Percentiles rank a stretch among this genome's conserved stretches.
Evolutionary conservation across 2,329 filamentous ascomycete genomes (phyloP).

Genomic region (Colletotrichum eleusines): DNA sequence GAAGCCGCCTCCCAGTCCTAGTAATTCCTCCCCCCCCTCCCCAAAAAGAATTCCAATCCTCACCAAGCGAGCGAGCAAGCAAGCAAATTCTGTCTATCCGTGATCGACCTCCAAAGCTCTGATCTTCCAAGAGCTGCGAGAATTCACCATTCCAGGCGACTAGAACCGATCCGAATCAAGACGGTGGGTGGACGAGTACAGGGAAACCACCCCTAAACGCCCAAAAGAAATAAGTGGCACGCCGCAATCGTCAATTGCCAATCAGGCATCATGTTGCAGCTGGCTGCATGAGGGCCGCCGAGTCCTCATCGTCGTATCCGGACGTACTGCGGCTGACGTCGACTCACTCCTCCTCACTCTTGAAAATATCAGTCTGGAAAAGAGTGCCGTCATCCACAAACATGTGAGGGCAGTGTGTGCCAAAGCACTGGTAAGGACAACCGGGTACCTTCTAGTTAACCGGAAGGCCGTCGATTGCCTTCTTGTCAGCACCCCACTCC

Average conservation of each 20-base stretch:
- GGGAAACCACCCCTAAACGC: conserved; percentile 29
- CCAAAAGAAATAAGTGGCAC: conserved; percentile 1
- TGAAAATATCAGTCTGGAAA: not conserved
- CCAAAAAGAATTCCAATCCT: not conserved
- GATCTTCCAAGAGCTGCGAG: conserved; percentile 29
- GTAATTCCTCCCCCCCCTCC: too few species aligned
- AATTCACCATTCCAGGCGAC: conserved; percentile 24
- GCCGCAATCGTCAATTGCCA: not conserved
- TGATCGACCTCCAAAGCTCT: conserved; percentile 23
- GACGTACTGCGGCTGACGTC: not conserved
- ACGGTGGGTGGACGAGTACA: conserved; percentile 16
- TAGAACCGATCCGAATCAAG: conserved; percentile 16
- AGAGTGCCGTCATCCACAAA: not conserved
- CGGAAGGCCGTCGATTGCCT: conserved; percentile 79
- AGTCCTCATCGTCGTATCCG: too few species aligned
- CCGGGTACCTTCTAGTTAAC: conserved; percentile 40
- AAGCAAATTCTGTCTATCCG: conserved; percentile 2
- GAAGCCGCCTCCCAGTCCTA: not conserved
- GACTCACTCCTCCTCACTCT: not conserved
- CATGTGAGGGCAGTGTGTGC: not conserved
- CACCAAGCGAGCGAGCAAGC: not conserved
- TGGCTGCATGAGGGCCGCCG: not conserved
- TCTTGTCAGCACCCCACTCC: conserved; percentile 79
- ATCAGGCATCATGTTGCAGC: conserved; percentile 7
- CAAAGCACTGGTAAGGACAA: not conserved